Base-by-base conservation (phyloP, 495 filamentous ascomycete species). In the Chaetomium tenue region DNA sequence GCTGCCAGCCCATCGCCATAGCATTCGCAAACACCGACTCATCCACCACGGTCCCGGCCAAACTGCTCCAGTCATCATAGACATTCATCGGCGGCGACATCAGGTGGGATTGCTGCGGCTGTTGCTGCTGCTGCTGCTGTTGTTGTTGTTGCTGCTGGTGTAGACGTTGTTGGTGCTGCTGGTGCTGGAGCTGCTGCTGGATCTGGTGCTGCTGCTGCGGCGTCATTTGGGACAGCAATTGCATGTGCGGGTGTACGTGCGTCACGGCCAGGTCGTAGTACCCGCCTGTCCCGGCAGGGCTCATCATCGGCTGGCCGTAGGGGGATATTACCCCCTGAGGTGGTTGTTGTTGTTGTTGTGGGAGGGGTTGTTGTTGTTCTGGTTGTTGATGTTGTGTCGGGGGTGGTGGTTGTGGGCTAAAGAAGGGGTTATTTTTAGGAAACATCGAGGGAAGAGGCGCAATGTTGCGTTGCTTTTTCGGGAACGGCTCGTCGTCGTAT, bases 1-100 rank as follows among this genome's bases (percentile, higher is more conserved):
- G 60, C 12, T 66, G 64, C 70, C 70, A 69, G 0, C 60, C 66
- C 58, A 66, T 57, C 2, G 58, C 40, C 44, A 72, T 61, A 0
- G 50, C 63, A 37, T 37, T 53, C 13, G 63, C 28, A 47, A 64
- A 64, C n/a, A 64, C 26, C 23, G 63, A 64, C 13, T 74, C 70
- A 25, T 72, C 70, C 16, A 74, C 70, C 1, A 75, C 63, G 0
- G 72, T 74, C 0, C 68, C 68, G 8, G 68, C 65, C 22, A 73
- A 22, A 39, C 66, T 70, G 56, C 70, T 74, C 73, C 73, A 75
- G 56, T 74, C 72, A 16, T 75, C 68, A 46, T 64, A 72, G 1
- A 72, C 11, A 44, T 63, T 66, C 26, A 57, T 66, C 6, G 56
- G 51, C 2, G 46, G 51, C 3, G 46, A 46, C 13, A 66, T 47